phyloP scores from a whole-genome alignment of 805 yeast species.

The Zygoascus biomembranicola region DNA sequence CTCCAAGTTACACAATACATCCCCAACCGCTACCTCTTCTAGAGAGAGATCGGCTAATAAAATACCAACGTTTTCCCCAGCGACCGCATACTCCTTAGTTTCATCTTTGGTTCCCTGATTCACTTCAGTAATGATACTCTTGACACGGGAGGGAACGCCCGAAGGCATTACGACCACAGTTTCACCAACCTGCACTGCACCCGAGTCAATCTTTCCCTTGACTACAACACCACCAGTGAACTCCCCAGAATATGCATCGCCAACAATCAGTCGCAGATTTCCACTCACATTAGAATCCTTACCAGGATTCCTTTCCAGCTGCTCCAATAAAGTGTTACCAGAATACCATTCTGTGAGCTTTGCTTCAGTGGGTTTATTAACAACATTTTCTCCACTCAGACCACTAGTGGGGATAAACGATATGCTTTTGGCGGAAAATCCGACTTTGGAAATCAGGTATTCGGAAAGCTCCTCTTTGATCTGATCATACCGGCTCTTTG shows the following conservation, averaged over 20 bases:
- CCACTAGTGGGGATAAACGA: slow-evolving; percentile 65
- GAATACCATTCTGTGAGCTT: slow-evolving; percentile 36
- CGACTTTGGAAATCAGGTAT: slow-evolving; percentile 42
- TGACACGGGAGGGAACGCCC: slow-evolving; percentile 22
- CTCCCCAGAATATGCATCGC: slow-evolving; percentile 49
- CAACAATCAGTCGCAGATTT: slow-evolving; percentile 47
- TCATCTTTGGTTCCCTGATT: background rate
- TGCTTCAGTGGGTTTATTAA: slow-evolving; percentile 30
- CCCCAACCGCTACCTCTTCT: slow-evolving; percentile 54
- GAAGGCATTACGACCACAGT: slow-evolving; percentile 50
- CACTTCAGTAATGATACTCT: slow-evolving; percentile 3
- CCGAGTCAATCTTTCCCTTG: slow-evolving; percentile 60
- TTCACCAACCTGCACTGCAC: slow-evolving; percentile 65
- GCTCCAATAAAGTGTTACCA: slow-evolving; percentile 30
- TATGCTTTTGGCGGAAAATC: slow-evolving; percentile 35
- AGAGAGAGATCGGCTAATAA: slow-evolving; percentile 30
- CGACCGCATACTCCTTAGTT: slow-evolving; percentile 34
- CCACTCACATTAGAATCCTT: slow-evolving; percentile 23
- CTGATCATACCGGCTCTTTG: slow-evolving; percentile 41
- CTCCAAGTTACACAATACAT: slow-evolving; percentile 47
- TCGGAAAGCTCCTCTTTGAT: slow-evolving; percentile 42
- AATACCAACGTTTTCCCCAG: slow-evolving; percentile 49
- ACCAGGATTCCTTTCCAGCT: slow-evolving; percentile 20
- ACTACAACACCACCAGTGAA: slow-evolving; percentile 44
- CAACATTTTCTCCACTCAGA: slow-evolving; percentile 57